Evolutionary conservation across 768 basidiomycete genomes (phyloP), one percentile per base, ranked within the genome.

Genomic region (Psilocybe cubensis): DNA sequence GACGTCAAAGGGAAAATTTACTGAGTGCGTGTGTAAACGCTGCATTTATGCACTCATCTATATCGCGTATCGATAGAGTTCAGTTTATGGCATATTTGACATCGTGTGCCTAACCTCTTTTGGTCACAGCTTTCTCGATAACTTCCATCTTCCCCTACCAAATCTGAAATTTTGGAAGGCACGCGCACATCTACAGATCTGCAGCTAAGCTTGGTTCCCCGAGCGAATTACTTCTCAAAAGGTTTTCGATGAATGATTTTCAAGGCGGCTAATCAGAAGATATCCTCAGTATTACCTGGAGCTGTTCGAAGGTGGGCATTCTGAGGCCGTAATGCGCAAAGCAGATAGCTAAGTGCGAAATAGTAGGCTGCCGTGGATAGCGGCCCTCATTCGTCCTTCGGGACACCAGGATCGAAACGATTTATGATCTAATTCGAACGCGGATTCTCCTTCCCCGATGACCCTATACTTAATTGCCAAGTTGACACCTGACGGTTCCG

Each of bases 101-200:
- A 64, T 60, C 57, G 60, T 65, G 66, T 65, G 66, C 63, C 76
- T 78, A 78, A 76, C 77, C 77, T 68, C 72, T 74, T 77, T 68
- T 67, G 72, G 77, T 58, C 65, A 63, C 66, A 63, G 63, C 65
- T 64, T 71, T 70, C 67, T 70, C 68, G 69, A 71, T 69, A 59
- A 62, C 66, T 67, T 65, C 62, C 63, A 60, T 67, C 62, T 63
- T 61, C 62, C 63, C 61, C 62, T 65, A 62, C 70, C 64, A 65
- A 75, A 73, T 70, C 74, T 74, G 70, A 65, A 69, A 65, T 66
- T 63, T 63, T 65, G 68, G 70, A 72, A 76, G 72, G 76, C 72
- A 78, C 73, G 64, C 73, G 64, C 64, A 68, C 70, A 77, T 76
- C 74, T 73, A 59, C 59, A 74, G 74, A 76, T 77, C 70, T 71